Evolutionary conservation across 495 filamentous ascomycete species (phyloP).

Genomic region (Margaritispora aquatica): DNA sequence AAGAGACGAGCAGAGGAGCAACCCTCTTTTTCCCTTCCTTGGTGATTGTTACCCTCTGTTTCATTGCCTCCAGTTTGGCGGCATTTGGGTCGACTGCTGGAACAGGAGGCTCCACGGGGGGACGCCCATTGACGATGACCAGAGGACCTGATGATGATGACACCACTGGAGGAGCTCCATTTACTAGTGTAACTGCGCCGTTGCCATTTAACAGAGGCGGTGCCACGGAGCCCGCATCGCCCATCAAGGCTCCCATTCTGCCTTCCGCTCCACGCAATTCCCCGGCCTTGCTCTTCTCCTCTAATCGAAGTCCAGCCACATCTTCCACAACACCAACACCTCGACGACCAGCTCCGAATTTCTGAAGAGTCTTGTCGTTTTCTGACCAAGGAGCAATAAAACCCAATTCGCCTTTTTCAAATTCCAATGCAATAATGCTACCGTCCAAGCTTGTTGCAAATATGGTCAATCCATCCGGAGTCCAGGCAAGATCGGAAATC

Average conservation of each 20-base stretch:
- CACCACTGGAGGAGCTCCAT: too few species aligned
- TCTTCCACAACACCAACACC: conserved; percentile 87
- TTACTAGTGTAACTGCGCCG: conserved; percentile 16
- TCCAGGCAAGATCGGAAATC: conserved; percentile 92
- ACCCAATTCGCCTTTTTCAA: conserved; percentile 68
- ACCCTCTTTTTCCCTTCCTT: conserved; percentile 98
- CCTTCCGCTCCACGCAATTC: conserved; percentile 86
- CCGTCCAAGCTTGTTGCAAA: conserved; percentile 86
- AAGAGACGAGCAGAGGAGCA: conserved; percentile 84
- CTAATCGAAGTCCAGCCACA: conserved; percentile 75
- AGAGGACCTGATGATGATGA: conserved; percentile 6
- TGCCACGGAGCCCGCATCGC: conserved; percentile 47
- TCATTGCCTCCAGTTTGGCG: conserved; percentile 69
- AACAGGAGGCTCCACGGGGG: conserved; percentile 2
- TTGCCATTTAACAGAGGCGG: conserved; percentile 19
- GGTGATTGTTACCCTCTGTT: conserved; percentile 85
- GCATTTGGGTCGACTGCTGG: conserved; percentile 44
- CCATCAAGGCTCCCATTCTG: conserved; percentile 96
- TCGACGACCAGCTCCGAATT: conserved; percentile 81
- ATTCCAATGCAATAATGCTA: conserved; percentile 67
- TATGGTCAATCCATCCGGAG: conserved; percentile 80
- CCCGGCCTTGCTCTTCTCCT: conserved; percentile 86
- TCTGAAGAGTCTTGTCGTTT: conserved; percentile 86
- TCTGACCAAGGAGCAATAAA: conserved; percentile 71
- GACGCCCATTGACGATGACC: conserved; percentile 13